These are phyloP conservation scores for Candida pseudoglaebosa DNA, from an alignment of 805 yeast genomes.

Conservation along the genomic window DNA sequence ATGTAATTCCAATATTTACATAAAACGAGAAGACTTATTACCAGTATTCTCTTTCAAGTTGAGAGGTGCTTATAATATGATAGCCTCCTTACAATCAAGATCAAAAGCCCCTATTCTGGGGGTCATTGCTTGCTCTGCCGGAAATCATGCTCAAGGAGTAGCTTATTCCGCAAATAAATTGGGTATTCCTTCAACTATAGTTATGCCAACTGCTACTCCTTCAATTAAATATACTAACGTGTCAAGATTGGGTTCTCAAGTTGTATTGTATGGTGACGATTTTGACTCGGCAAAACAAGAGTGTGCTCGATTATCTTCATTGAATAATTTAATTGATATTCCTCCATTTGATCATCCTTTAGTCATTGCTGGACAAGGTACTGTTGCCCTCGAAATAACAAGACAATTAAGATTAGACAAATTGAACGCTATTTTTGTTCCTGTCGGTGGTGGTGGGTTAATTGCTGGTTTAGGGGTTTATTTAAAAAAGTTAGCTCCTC, in stretches of 20 bases:
- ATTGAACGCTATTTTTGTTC: conserved; percentile 82
- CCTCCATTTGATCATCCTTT: conserved; percentile 99
- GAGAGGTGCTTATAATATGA: conserved; percentile 97
- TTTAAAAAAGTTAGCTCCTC: conserved; percentile 95
- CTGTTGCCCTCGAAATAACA: conserved; percentile 88
- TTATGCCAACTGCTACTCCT: conserved; percentile 98
- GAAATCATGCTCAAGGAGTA: conserved; percentile 99
- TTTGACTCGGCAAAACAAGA: conserved; percentile 94
- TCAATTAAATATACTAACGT: conserved; percentile 91
- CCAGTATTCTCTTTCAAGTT: conserved; percentile 96
- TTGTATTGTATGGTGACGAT: conserved; percentile 88
- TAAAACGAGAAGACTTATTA: conserved; percentile 88
- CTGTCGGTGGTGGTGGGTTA: conserved; percentile 97
- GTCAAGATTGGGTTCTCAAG: conserved; percentile 87
- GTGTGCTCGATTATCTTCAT: conserved; percentile 66
- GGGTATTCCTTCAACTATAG: conserved; percentile 91
- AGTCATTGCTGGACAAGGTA: conserved; percentile 98
- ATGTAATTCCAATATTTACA: conserved; percentile 67
- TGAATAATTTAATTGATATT: conserved; percentile 76
- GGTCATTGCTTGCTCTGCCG: conserved; percentile 97
- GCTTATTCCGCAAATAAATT: conserved; percentile 85
- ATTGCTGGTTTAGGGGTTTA: conserved; percentile 89
- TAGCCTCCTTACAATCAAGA: conserved; percentile 72
- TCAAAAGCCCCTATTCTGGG: conserved; percentile 65
- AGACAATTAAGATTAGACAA: conserved; percentile 79